Base-by-base conservation (phyloP, 108 stramenopile species). In the Bacterosira constricta region DNA sequence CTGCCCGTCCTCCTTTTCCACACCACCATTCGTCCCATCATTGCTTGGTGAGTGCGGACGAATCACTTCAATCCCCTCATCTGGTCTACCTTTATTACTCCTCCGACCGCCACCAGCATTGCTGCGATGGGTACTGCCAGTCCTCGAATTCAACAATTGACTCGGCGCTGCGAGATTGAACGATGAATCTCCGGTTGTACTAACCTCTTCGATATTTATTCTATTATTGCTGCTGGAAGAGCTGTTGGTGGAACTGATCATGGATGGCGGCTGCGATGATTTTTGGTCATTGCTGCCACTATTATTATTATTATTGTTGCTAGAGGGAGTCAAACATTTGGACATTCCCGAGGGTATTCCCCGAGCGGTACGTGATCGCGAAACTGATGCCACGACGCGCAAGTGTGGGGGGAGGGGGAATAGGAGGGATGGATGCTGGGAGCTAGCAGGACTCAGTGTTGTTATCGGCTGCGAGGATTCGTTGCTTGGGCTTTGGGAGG, bases 301-400 rank as follows among this genome's bases (percentile, higher is more conserved):
- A n/a, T n/a, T n/a, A n/a, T n/a, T n/a, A n/a, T n/a, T n/a, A n/a
- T n/a, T n/a, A n/a, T n/a, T n/a, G n/a, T n/a, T n/a, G n/a, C n/a
- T n/a, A n/a, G n/a, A n/a, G n/a, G n/a, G n/a, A n/a, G n/a, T n/a
- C 32, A 75, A 52, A 41, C 58, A 45, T 30, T 56, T 57, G 37
- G 62, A 64, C 37, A 66, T 13, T 17, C 57, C 65, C 1, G 57
- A 66, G 20, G 73, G 57, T 26, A 61, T 75, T 20, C 73, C 73
- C 65, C 58, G 45, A 1, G 65, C 65, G 23, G 47, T 66, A 6
- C 35, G 23, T 6, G 54, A 64, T 30, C 72, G 63, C 26, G 72
- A 73, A 20, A 73, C 55, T 10, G 63, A 29, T 44, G 63, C 72
- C 42, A 65, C 72, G 12, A 64, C 42, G 25, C 72, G 44, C 44